Percentiles rank a stretch among this genome's conserved stretches.
These are phyloP conservation scores for Kalmusia sp. DNA, from an alignment of 2,329 filamentous ascomycete genomes.

Conservation along the genomic window DNA sequence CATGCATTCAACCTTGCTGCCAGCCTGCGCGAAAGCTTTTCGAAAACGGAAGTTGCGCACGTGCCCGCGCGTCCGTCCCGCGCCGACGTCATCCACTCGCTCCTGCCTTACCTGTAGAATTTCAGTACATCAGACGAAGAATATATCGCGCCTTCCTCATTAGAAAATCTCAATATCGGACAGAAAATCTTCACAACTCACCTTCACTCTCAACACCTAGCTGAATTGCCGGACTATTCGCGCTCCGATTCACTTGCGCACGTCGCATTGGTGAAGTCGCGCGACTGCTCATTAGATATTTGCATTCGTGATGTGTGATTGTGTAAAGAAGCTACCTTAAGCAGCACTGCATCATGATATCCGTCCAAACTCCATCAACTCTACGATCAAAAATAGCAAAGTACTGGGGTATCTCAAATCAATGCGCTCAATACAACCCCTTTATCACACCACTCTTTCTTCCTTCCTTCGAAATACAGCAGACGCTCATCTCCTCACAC, in stretches of 20 bases:
- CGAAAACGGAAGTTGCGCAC: background rate
- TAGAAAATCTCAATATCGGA: too few species aligned
- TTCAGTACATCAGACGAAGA: background rate
- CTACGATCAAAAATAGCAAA: too few species aligned
- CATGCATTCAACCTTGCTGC: background rate
- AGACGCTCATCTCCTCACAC: constrained; percentile 88
- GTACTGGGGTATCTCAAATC: too few species aligned
- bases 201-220: too few species aligned
- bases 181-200: too few species aligned
- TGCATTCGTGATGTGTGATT: background rate
- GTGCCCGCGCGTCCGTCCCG: background rate
- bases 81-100: background rate
- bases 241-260: too few species aligned
- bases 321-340: background rate
- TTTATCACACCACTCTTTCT: constrained; percentile 31
- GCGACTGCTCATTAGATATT: background rate
- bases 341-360: background rate
- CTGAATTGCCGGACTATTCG: too few species aligned
- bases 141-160: too few species aligned
- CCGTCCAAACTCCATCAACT: background rate
- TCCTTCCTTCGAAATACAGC: constrained; percentile 74
- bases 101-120: background rate
- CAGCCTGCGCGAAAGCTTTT: too few species aligned
- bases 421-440: constrained; percentile 31
- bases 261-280: too few species aligned